Conservation (phyloP, 2,329 filamentous ascomycete species). For the Aschersonia sp. region DNA sequence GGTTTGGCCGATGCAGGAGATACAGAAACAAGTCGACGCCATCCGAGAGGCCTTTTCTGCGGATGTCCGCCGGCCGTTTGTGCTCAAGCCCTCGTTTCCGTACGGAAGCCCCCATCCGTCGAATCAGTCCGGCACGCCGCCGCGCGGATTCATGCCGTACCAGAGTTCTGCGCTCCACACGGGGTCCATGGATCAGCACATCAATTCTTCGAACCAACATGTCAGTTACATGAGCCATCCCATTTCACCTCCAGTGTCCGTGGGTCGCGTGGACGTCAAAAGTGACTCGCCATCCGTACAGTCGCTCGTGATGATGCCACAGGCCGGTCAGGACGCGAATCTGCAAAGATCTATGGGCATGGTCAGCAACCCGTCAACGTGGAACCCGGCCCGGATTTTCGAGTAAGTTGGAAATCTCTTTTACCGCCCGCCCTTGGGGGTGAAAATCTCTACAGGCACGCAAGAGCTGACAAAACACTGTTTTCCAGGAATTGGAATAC, state of each 20-base stretch:
- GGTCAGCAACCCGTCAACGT: conserved; percentile 51
- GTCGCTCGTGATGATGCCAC: conserved; percentile 57
- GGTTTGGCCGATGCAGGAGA: conserved; percentile 77
- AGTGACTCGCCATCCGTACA: conserved; percentile 61
- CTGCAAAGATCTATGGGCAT: conserved; percentile 42
- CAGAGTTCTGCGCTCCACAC: conserved; percentile 29
- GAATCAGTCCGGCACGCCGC: conserved; percentile 47
- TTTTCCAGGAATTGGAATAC: conserved; percentile 77
- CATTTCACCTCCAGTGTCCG: conserved; percentile 68
- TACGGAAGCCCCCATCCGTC: conserved; percentile 64
- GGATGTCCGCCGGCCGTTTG: conserved; percentile 71
- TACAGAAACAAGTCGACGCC: conserved; percentile 79
- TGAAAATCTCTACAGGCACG: too few species aligned
- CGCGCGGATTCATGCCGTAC: conserved; percentile 30
- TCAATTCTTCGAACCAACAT: conserved; percentile 30
- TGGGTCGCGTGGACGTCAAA: conserved; percentile 58
- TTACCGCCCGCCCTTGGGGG: too few species aligned
- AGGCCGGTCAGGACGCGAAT: conserved; percentile 35
- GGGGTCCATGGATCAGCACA: conserved; percentile 37
- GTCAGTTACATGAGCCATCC: conserved; percentile 57
- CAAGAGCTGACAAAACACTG: too few species aligned
- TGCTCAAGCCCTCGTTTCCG: conserved; percentile 75
- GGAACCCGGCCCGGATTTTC: conserved; percentile 82
- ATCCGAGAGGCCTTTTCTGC: conserved; percentile 85
- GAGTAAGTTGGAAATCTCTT: conserved; percentile 46